Conservation (phyloP, 495 filamentous ascomycete species). For the Aspergillus funiculosus region DNA sequence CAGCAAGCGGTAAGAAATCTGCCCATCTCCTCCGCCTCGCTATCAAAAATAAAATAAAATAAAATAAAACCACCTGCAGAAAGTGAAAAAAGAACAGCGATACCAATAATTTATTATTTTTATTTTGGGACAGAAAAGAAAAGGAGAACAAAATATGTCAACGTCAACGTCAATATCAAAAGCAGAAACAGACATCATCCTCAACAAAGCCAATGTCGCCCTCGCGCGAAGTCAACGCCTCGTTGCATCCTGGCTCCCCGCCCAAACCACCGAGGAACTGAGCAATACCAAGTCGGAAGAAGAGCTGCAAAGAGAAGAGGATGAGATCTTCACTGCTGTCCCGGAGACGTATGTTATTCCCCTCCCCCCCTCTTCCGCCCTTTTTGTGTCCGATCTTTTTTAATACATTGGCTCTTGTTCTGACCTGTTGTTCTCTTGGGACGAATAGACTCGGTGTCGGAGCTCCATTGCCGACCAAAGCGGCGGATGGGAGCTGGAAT, state of each 20-base stretch:
- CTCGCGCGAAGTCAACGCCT: conserved; percentile 47
- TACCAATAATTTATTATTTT: no score
- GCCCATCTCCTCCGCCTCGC: conserved; percentile 12
- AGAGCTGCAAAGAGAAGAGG: conserved; percentile 42
- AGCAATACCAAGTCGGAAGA: conserved; percentile 39
- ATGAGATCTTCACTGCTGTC: conserved; percentile 47
- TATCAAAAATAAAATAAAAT: conserved; percentile 10
- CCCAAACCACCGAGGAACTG: conserved; percentile 38
- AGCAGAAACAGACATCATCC: conserved; percentile 42
- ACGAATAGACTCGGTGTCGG: conserved; percentile 43
- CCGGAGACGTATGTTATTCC: conserved; percentile 42
- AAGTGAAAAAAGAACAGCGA: background rate
- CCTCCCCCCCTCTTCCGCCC: background rate
- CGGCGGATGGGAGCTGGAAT: conserved; percentile 36
- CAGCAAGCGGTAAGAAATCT: conserved; percentile 10
- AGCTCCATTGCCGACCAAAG: conserved; percentile 39
- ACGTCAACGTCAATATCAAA: conserved; percentile 32
- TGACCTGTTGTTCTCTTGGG: background rate
- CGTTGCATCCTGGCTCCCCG: conserved; percentile 49
- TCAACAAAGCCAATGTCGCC: conserved; percentile 46
- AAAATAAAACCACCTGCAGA: conserved; percentile 5
- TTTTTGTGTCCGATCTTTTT: background rate
- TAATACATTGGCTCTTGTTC: background rate
- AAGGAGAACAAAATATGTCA: conserved; percentile 5
- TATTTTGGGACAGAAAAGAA: conserved; percentile 1